Conservation (phyloP, 2,329 filamentous ascomycete genomes). For the Fusarium mundagurra region DNA sequence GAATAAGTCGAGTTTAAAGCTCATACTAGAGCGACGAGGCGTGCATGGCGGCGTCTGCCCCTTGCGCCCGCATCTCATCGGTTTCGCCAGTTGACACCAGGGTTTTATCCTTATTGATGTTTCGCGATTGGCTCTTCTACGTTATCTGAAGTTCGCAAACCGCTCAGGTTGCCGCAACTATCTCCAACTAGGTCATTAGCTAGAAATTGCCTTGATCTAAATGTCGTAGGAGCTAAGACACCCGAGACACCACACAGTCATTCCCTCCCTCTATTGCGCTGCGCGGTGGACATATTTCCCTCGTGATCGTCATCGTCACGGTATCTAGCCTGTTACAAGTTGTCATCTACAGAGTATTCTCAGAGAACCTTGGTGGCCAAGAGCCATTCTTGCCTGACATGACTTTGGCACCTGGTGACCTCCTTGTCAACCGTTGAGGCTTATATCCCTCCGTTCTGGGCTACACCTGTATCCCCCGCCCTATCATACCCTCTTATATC, state of each 20-base stretch:
- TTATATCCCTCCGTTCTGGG: slow-evolving; percentile 35
- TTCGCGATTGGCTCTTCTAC: slow-evolving; percentile 2
- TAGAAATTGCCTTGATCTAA: neutral
- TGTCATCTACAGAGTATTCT: slow-evolving; percentile 28
- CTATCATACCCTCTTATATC: slow-evolving; percentile 18
- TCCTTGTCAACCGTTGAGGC: slow-evolving; percentile 27
- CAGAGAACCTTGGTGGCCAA: slow-evolving; percentile 9
- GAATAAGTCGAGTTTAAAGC: slow-evolving; percentile 19
- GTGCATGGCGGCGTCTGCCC: slow-evolving; percentile 21
- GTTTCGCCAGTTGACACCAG: neutral
- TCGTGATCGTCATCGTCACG: slow-evolving; percentile 35
- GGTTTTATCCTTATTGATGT: neutral
- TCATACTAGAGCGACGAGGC: slow-evolving; percentile 15
- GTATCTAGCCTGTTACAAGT: slow-evolving; percentile 31
- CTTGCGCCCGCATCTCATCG: slow-evolving; percentile 27
- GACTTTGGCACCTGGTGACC: slow-evolving; percentile 34
- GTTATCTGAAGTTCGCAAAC: slow-evolving; percentile 15
- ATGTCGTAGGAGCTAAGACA: neutral
- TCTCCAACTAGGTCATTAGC: neutral
- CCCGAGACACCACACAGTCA: slow-evolving; percentile 27
- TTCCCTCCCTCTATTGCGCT: slow-evolving; percentile 20
- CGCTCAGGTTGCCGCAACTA: slow-evolving; percentile 11
- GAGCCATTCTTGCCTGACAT: slow-evolving; percentile 9
- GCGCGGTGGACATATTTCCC: slow-evolving; percentile 26
- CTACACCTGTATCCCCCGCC: slow-evolving; percentile 4